These are phyloP conservation scores for Discostella stelligeroides DNA, from an alignment of 108 stramenopile species.

Conservation along the genomic window DNA sequence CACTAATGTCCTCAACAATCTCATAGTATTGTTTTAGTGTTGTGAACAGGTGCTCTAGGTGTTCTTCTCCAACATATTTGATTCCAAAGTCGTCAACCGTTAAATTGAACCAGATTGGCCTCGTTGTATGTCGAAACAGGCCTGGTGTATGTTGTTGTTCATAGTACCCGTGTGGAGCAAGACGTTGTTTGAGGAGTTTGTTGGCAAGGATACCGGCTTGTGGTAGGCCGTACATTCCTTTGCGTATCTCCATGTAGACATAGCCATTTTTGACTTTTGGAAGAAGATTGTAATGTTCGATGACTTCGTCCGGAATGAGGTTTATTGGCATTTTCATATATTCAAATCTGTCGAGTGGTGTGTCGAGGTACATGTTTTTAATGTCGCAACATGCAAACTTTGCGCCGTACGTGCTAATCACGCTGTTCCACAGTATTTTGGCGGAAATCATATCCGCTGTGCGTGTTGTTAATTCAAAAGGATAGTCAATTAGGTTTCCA, in stretches of 20 bases:
- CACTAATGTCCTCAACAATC: background rate
- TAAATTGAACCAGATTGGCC: conserved; percentile 22
- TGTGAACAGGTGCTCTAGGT: conserved; percentile 2
- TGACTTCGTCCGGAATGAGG: conserved; percentile 12
- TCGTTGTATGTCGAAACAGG: background rate
- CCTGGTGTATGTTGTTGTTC: conserved; percentile 21
- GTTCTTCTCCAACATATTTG: conserved; percentile 31
- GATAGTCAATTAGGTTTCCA: background rate
- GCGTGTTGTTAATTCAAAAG: conserved; percentile 1
- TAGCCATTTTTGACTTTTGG: background rate
- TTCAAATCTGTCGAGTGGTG: conserved; percentile 38
- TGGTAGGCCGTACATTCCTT: conserved; percentile 26
- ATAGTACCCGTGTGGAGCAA: conserved; percentile 9
- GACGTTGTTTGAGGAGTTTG: conserved; percentile 11
- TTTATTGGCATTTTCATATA: conserved; percentile 38
- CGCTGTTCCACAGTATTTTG: background rate
- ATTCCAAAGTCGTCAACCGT: no score
- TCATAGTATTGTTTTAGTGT: conserved; percentile 12
- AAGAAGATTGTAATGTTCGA: conserved; percentile 12
- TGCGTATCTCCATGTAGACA: conserved; percentile 14
- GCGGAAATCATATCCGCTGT: background rate
- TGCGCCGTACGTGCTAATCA: background rate
- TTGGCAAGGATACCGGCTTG: conserved; percentile 25
- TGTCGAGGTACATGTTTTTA: conserved; percentile 43
- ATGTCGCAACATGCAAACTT: conserved; percentile 17